Conservation (phyloP, 371 early-diverging fungal genomes). For the Dentiscutata heterogama region DNA sequence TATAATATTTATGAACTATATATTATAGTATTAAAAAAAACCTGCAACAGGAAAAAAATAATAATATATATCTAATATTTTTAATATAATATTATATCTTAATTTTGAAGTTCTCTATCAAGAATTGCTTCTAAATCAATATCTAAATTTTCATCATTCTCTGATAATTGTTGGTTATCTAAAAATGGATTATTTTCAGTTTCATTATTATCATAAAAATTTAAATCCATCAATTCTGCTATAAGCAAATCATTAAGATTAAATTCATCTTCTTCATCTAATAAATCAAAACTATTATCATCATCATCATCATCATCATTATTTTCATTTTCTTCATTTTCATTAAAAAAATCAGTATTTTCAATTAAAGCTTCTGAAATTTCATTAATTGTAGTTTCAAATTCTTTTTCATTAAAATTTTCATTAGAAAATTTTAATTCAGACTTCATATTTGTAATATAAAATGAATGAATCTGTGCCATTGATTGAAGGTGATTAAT, state of each 20-base stretch:
- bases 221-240: neutral
- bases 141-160: neutral
- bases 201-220: neutral
- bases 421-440: neutral
- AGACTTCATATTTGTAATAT: constrained; percentile 5
- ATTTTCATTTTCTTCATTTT: neutral
- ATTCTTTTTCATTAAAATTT: neutral
- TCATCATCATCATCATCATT: neutral
- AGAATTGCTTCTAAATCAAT: neutral
- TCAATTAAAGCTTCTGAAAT: neutral
- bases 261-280: neutral
- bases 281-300: neutral
- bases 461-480: neutral
- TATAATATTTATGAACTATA: no score
- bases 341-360: neutral
- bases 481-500: neutral
- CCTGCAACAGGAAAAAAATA: no score
- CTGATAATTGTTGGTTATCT: neutral
- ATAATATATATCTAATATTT: no score
- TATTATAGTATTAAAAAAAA: no score
- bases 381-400: neutral
- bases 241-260: constrained; percentile 4
- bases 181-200: neutral
- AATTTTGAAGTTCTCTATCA: neutral
- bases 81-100: no score